Conservation (phyloP, 768 basidiomycete species). For the Lepiota subincarnata region DNA sequence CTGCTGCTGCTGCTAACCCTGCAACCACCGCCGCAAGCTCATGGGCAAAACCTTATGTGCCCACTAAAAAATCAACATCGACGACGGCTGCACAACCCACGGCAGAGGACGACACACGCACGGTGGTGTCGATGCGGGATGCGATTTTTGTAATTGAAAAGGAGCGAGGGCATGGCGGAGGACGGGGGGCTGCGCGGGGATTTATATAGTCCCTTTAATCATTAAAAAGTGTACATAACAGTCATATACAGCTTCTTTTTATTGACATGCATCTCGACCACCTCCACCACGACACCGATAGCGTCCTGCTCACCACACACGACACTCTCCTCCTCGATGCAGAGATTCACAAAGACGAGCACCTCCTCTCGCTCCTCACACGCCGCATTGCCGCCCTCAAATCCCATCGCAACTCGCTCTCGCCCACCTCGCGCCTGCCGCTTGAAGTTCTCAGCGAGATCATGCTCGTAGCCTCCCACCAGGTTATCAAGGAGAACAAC, state of each 20-base stretch:
- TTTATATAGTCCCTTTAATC: conserved; percentile 21
- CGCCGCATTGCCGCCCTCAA: conserved; percentile 8
- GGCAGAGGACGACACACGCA: conserved; percentile 34
- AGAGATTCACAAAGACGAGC: background rate
- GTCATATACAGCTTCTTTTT: background rate
- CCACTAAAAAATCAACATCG: conserved; percentile 9
- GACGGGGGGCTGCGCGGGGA: conserved; percentile 68
- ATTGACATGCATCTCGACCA: background rate
- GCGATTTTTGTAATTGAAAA: conserved; percentile 84
- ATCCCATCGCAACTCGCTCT: conserved; percentile 8
- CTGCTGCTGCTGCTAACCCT: conserved; percentile 23
- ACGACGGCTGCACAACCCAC: background rate
- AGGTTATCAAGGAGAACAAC: conserved; percentile 9
- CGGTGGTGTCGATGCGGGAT: conserved; percentile 67
- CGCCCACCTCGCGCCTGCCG: conserved; percentile 5
- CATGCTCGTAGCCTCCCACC: conserved; percentile 1
- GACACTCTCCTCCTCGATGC: background rate
- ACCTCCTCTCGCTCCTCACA: background rate
- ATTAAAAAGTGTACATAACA: too few species aligned
- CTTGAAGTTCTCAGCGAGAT: conserved; percentile 10
- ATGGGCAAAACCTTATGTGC: conserved; percentile 64
- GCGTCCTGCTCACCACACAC: background rate
- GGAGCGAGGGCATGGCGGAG: conserved; percentile 80
- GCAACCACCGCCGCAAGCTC: conserved; percentile 27
- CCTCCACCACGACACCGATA: background rate